Base-by-base conservation (phyloP, 805 yeast species). In the Candida methanosorbosa region DNA sequence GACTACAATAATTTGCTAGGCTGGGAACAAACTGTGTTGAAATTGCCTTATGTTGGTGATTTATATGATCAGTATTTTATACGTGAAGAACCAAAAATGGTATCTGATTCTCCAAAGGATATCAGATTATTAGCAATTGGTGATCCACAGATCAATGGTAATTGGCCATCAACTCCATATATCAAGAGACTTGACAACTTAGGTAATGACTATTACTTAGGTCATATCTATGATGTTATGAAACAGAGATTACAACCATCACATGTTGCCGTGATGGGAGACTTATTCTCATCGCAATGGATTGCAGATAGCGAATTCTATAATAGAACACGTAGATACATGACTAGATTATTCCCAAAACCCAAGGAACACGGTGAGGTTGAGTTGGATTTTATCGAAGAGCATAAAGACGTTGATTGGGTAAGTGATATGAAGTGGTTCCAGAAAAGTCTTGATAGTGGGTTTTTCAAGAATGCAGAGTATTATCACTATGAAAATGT, bases 81-180 rank as follows among this genome's bases (percentile, higher is more conserved):
- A 21, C 36, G 46, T 5, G 56, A 54, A 33, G 39, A 41, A 8
- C 34, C 29, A 5, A 24, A 26, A 46, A 38, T 34, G 38, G 36
- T 28, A 9, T 40, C 31, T 19, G 32, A 17, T 13, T 36, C 34
- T 1, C 40, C 55, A 3, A 31, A 37, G 15, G 53, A 46, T 44
- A 70, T 88, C 34, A 75, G 74, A 41, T 57, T 92, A 57, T 56
- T 88, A 43, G 81, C 95, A 5, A 79, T 87, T 56, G 98, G 97
- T 6, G 98, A 92, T 51, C 98, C 98, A 0, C 98, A 92, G 61
- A 88, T 92, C 56, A 83, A 90, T 41, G 98, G 98, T 2, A 74
- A 78, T 45, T 78, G 85, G 81, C 72, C 70, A 7, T 61, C 66
- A 18, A 81, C 95, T 1, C 73, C 79, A 12, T 76, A 78, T 49